phyloP scores from a whole-genome alignment of 805 yeast species.

The Wickerhamiella nectarea region DNA sequence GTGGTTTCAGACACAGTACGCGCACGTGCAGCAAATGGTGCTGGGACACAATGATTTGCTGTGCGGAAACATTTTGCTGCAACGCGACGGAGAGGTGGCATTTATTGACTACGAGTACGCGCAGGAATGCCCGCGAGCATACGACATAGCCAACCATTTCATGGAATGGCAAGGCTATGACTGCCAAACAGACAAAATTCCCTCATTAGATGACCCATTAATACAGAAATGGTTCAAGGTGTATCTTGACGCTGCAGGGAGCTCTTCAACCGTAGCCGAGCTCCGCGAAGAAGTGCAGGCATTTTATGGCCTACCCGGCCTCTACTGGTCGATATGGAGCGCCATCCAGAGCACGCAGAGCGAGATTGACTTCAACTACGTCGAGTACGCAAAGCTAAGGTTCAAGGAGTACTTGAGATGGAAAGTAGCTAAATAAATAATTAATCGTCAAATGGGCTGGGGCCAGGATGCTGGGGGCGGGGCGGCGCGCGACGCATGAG shows the following conservation, averaged over 20 bases:
- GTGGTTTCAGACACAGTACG: slow-evolving; percentile 43
- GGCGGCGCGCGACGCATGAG: slow-evolving; percentile 16
- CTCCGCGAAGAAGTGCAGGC: slow-evolving; percentile 39
- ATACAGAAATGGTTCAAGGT: slow-evolving; percentile 40
- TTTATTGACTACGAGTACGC: slow-evolving; percentile 64
- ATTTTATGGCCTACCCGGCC: slow-evolving; percentile 69
- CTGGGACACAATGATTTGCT: slow-evolving; percentile 59
- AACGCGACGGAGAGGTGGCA: slow-evolving; percentile 29
- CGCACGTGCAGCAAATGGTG: slow-evolving; percentile 29
- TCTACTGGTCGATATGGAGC: slow-evolving; percentile 79
- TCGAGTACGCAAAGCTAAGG: slow-evolving; percentile 43
- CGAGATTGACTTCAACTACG: slow-evolving; percentile 58
- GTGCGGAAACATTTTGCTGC: slow-evolving; percentile 59
- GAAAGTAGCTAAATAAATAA: slow-evolving; percentile 27
- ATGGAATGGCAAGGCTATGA: slow-evolving; percentile 77
- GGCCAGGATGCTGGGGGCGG: slow-evolving; percentile 2
- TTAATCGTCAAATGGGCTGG: slow-evolving; percentile 4
- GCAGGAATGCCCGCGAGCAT: slow-evolving; percentile 59
- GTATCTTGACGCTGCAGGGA: slow-evolving; percentile 32
- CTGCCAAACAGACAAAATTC: slow-evolving; percentile 49
- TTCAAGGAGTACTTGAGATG: slow-evolving; percentile 58
- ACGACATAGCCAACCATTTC: slow-evolving; percentile 61
- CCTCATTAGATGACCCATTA: slow-evolving; percentile 25
- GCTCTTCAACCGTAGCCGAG: slow-evolving; percentile 27
- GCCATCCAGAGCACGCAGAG: slow-evolving; percentile 59